Evolutionary conservation across 495 filamentous ascomycete genomes (phyloP), one percentile per base, ranked within the genome.

Genomic region (Clohesyomyces aquaticus): DNA sequence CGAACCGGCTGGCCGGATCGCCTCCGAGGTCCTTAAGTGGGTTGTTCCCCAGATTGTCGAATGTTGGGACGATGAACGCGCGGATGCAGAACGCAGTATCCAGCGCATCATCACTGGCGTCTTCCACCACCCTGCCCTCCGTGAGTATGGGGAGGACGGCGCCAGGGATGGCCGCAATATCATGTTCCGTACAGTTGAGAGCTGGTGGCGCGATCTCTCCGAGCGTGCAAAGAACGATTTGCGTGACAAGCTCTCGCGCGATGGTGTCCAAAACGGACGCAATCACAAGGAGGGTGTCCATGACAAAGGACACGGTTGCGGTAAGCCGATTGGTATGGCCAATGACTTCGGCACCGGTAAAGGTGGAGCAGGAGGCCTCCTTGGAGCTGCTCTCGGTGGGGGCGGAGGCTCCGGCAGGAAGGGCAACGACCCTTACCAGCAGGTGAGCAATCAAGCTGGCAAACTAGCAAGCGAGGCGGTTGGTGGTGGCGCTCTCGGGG

Each of bases 221-320:
- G 83, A 88, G n/a, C 68, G 73, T 10, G 83, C 83, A 46, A 82
- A 82, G 47, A 76, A 87, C 1, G 79, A 81, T 56, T 82, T 93
- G 53, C 86, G 90, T 23, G 78, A 82, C 25, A 86, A 90, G 71
- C 80, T 96, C 51, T 88, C 85, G 72, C 85, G 89, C 12, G 81
- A 88, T 1, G 92, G 92, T 56, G 90, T 96, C 28, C 69, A 82
- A 63, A 76, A 82, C 55, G 91, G 90, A 42, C 78, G 82, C 43
- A 96, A 96, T 71, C 91, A 96, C 73, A 91, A 88, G 71, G 87
- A 90, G 67, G 90, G 90, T 23, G 86, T 91, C n/a, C 77, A 88
- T 18, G 92, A 96, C 67, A 83, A 80, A 35, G 91, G 91, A 23
- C 91, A 96, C 73, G 91, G 91, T 46, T 94, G 91, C 69, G 88